Conservation (phyloP, 1,139 yeast species). For the Protomyces gravidus region DNA sequence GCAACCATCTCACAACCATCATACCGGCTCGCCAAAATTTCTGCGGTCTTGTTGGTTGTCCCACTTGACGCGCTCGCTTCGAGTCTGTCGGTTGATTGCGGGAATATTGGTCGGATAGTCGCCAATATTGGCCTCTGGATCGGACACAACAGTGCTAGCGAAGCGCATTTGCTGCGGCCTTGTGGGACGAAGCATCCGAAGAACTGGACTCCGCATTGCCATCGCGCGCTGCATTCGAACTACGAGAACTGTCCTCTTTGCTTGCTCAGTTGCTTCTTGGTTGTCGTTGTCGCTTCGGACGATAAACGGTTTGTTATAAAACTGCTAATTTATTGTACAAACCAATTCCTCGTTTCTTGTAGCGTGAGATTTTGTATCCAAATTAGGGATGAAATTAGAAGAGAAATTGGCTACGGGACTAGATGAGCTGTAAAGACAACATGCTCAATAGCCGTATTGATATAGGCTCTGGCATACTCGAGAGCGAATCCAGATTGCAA, state of each 20-base stretch:
- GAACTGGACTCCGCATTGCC: neutral
- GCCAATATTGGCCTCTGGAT: slow-evolving; percentile 25
- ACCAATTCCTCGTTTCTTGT: too few species aligned
- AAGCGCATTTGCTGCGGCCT: neutral
- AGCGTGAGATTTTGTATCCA: too few species aligned
- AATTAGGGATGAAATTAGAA: too few species aligned
- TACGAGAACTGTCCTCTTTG: neutral
- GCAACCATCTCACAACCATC: slow-evolving; percentile 4
- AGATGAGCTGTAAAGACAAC: too few species aligned
- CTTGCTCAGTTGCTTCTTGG: too few species aligned
- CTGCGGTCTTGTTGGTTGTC: slow-evolving; percentile 82
- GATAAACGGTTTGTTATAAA: too few species aligned
- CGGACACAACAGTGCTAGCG: neutral
- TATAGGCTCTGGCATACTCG: neutral
- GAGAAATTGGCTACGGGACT: too few species aligned
- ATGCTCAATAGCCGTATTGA: too few species aligned
- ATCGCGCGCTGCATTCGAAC: neutral
- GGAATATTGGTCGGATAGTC: slow-evolving; percentile 25
- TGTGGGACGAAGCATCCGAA: neutral
- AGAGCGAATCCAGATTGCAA: neutral
- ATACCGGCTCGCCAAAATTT: slow-evolving; percentile 61
- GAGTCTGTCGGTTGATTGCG: slow-evolving; percentile 15
- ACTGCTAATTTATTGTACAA: too few species aligned
- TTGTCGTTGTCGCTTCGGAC: too few species aligned
- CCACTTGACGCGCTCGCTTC: slow-evolving; percentile 45